Base-by-base conservation (phyloP, 2,329 filamentous ascomycete species). In the Penicillium sp. region DNA sequence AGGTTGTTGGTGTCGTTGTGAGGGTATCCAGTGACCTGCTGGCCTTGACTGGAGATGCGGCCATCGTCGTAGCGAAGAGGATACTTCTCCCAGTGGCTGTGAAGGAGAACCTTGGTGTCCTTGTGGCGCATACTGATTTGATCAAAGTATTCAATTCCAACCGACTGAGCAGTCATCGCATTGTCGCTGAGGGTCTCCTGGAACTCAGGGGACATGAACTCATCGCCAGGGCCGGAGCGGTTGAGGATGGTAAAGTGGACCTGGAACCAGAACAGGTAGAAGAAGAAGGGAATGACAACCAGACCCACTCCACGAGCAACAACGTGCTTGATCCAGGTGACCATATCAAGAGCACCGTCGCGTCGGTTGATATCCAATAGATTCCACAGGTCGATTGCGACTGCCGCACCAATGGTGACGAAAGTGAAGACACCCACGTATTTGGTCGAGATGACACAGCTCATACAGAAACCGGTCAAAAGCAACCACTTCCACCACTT, bases 401-500 rank as follows among this genome's bases (percentile, higher is more conserved):
- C 95, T 19, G 95, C 95, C 8, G 92, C 92, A 64, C 95, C 95
- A 68, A 99, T 95, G 60, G 93, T 96, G 76, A 98, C 88, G 78
- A 99, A 99, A 70, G 93, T 96, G 77, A 99, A 99, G 39, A 91
- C 83, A 68, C 95, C 95, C 57, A 99, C 93, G 67, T 99, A 99
- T 81, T 99, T 99, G 75, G 91, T 96, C 54, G 95, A 98, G 69
- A 99, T 98, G 73, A 97, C 95, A 74, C 93, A 98, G 73, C 93
- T 97, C 73, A 99, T 84, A 59, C 89, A 89, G 73, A 99, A 93
- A 59, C 95, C 95, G 8, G 95, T 99, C 68, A 98, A 78, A 61
- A 99, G 86, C 58, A 99, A 85, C 95, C 95, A 99, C 78, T 99
- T 99, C 95, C 95, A 99, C 95, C 95, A 99, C 79, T 99, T 98